Percentiles rank a stretch among this genome's conserved stretches.
Evolutionary conservation across 116 monocot genomes (phyloP).

Genomic region (Cymodocea nodosa): DNA sequence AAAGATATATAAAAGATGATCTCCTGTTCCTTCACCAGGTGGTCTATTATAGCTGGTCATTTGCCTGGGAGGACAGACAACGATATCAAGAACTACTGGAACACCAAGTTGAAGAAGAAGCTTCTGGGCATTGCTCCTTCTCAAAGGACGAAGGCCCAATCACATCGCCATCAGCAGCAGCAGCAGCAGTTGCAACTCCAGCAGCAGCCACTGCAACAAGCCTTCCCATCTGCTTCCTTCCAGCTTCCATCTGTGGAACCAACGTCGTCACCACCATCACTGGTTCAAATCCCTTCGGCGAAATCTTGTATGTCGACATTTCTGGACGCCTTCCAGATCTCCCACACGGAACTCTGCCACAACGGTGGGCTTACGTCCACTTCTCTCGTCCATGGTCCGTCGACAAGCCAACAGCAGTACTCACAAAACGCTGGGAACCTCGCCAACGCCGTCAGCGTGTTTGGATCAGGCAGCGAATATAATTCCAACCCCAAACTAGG

Average conservation of each 20-base stretch:
- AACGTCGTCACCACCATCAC: not conserved
- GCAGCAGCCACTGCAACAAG: slow-evolving; percentile 4
- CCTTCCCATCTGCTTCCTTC: not conserved
- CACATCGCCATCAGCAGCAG: slow-evolving; percentile 7
- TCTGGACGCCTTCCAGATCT: not conserved
- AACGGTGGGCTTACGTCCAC: not conserved
- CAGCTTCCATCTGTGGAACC: not conserved
- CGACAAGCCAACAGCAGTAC: not conserved
- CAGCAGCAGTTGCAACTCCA: slow-evolving; percentile 2
- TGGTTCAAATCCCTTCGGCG: not conserved
- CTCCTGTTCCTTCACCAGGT: slow-evolving; percentile 17
- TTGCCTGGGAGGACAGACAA: slow-evolving; percentile 75
- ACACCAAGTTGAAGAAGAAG: slow-evolving; percentile 85
- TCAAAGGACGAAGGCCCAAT: slow-evolving; percentile 22
- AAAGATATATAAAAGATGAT: too few relatives aligned
- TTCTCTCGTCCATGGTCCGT: not conserved
- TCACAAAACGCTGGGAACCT: not conserved
- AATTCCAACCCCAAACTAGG: not conserved
- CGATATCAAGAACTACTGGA: slow-evolving; percentile 94
- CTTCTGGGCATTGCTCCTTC: slow-evolving; percentile 27
- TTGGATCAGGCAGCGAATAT: not conserved
- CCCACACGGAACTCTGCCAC: not conserved
- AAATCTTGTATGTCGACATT: not conserved
- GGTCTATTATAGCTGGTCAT: slow-evolving; percentile 74
- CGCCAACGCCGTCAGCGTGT: not conserved